A percentile compares a stretch with the other conserved stretches of the same genome.
phyloP scores from a whole-genome alignment of 306 rosid species.

The Casuarina equisetifolia region DNA sequence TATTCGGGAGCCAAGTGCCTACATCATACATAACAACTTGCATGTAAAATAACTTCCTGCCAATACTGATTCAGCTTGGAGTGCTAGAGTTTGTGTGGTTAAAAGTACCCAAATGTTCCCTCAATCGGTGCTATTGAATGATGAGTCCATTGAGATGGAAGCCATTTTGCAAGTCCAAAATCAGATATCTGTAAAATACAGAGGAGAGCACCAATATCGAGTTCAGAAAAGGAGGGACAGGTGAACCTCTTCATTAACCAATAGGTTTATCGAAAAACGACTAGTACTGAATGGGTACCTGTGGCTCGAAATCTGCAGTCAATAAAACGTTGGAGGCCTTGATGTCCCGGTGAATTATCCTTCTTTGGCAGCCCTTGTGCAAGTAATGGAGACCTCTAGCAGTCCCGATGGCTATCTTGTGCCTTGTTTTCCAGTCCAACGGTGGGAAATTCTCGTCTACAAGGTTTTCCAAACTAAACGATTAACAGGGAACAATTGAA shows the following conservation, averaged over 20 bases:
- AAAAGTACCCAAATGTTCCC: slow-evolving; percentile 87
- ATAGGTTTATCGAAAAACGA: not conserved
- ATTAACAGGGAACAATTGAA: slow-evolving; percentile 1
- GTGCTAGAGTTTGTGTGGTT: slow-evolving; percentile 6
- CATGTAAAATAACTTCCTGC: not conserved
- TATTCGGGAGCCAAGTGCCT: slow-evolving; percentile 98
- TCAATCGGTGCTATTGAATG: slow-evolving; percentile 97
- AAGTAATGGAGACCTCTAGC: slow-evolving; percentile 83
- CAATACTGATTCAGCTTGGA: not conserved
- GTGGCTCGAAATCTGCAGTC: slow-evolving; percentile 74
- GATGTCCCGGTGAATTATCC: slow-evolving; percentile 87
- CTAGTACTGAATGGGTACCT: slow-evolving; percentile 36
- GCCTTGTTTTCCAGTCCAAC: slow-evolving; percentile 86
- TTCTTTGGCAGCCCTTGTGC: slow-evolving; percentile 90
- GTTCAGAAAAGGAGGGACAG: not conserved
- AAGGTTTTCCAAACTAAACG: not conserved
- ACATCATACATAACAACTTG: slow-evolving; percentile 9
- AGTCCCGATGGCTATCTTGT: slow-evolving; percentile 75
- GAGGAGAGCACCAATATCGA: not conserved
- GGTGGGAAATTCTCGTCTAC: slow-evolving; percentile 65
- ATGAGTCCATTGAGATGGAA: slow-evolving; percentile 95
- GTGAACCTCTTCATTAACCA: not conserved
- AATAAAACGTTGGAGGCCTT: slow-evolving; percentile 78
- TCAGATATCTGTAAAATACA: slow-evolving; percentile 68
- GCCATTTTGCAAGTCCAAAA: slow-evolving; percentile 99